Evolutionary conservation across 257 asterid species (phyloP).

Genomic region (Paulownia fortunei): DNA sequence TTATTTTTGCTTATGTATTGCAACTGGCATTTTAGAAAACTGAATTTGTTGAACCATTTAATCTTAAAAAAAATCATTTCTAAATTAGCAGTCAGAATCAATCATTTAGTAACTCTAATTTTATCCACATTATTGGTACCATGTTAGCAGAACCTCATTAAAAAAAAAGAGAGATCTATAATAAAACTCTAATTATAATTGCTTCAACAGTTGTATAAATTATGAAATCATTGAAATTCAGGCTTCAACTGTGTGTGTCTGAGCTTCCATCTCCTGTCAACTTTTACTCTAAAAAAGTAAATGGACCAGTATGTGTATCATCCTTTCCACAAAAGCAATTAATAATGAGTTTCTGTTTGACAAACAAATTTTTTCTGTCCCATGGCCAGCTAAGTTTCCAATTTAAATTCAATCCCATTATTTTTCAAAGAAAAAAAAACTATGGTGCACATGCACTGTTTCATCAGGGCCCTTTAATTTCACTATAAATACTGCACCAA

Average conservation of each 20-base stretch:
- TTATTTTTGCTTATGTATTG: conserved; percentile 20
- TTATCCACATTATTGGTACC: conserved; percentile 35
- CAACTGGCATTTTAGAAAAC: conserved; percentile 8
- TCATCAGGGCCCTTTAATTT: conserved; percentile 30
- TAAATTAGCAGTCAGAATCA: conserved; percentile 20
- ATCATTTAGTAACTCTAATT: conserved; percentile 14
- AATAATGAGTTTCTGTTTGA: background rate
- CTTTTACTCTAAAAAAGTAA: background rate
- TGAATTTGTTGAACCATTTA: background rate
- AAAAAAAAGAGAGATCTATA: background rate
- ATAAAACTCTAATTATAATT: background rate
- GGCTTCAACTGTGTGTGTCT: background rate
- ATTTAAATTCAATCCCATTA: conserved; percentile 24
- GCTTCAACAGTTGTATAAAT: background rate
- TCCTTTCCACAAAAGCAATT: conserved; percentile 1
- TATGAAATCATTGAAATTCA: conserved; percentile 18
- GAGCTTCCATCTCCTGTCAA: background rate
- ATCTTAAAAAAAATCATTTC: background rate
- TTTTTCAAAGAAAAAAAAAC: background rate
- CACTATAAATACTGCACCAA: conserved; percentile 53
- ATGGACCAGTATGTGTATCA: background rate
- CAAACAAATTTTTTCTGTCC: background rate
- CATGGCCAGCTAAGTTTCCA: conserved; percentile 34
- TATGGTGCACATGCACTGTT: conserved; percentile 52
- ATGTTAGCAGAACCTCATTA: conserved; percentile 21